Percentiles rank a stretch among this genome's conserved stretches.
These are phyloP conservation scores for Trametes sp. DNA, from an alignment of 1,284 basidiomycete species.

Conservation along the genomic window DNA sequence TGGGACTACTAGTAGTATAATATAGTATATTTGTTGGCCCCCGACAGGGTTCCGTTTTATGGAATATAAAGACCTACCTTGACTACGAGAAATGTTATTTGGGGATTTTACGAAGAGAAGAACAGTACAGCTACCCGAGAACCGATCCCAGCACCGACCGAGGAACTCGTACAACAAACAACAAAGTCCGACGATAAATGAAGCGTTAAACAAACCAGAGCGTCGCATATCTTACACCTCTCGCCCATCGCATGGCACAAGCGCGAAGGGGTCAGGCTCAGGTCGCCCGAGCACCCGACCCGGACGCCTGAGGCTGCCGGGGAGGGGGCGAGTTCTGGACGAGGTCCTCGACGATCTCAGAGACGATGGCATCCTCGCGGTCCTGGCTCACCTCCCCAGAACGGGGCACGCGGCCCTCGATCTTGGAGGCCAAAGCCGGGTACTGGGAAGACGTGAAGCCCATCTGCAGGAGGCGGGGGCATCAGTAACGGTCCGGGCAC, in stretches of 20 bases:
- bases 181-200: constrained; percentile 22
- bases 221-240: constrained; percentile 21
- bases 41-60: not conserved
- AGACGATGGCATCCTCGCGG: constrained; percentile 53
- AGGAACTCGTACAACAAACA: constrained; percentile 14
- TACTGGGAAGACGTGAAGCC: constrained; percentile 67
- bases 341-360: constrained; percentile 65
- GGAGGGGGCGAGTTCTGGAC: constrained; percentile 32
- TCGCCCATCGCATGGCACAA: not conserved
- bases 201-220: constrained; percentile 20
- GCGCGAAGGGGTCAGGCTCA: not conserved
- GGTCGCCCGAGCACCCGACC: constrained; percentile 25
- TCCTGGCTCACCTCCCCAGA: constrained; percentile 43
- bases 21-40: not conserved
- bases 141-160: not conserved
- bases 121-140: not conserved
- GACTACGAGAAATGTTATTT: not conserved
- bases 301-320: constrained; percentile 24
- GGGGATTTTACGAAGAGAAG: not conserved
- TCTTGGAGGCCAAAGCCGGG: constrained; percentile 59
- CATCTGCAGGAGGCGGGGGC: constrained; percentile 56
- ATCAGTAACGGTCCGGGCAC: constrained; percentile 23
- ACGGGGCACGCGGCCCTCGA: constrained; percentile 57
- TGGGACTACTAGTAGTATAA: not conserved
- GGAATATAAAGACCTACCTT: constrained; percentile 8